These are phyloP conservation scores for Zygotorulaspora chibaensis DNA, from an alignment of 805 yeast species.

Conservation along the genomic window DNA sequence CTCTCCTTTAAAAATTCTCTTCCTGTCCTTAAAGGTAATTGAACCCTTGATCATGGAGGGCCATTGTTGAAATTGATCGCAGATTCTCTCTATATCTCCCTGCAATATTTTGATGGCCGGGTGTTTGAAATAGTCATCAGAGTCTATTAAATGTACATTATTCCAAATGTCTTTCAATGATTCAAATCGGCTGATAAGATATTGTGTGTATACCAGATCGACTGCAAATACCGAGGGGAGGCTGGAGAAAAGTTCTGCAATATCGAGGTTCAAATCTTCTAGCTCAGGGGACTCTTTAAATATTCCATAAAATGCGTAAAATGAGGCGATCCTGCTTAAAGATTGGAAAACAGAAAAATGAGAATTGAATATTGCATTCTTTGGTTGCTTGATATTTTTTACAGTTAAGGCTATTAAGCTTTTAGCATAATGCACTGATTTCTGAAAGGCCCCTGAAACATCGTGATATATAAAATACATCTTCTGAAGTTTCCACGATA, in stretches of 20 bases:
- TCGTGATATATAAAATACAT: constrained; percentile 24
- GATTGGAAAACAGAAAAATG: constrained; percentile 24
- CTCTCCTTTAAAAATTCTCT: constrained; percentile 1
- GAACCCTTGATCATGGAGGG: constrained; percentile 13
- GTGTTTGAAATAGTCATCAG: constrained; percentile 18
- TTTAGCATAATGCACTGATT: constrained; percentile 18
- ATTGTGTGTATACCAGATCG: constrained; percentile 10
- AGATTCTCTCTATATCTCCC: constrained; percentile 21
- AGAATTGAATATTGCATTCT: constrained; percentile 18
- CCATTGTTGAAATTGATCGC: constrained; percentile 3
- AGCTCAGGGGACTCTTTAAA: constrained; percentile 18
- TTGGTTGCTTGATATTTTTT: constrained; percentile 16
- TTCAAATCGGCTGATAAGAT: constrained; percentile 19
- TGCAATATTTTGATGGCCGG: constrained; percentile 28
- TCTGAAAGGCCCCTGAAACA: constrained; percentile 17
- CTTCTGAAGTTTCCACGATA: constrained; percentile 30
- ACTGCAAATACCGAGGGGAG: constrained; percentile 18
- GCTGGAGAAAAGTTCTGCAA: constrained; percentile 19
- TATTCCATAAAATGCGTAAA: constrained; percentile 26
- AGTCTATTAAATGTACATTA: constrained; percentile 20
- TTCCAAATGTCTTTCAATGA: constrained; percentile 24
- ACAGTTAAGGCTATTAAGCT: constrained; percentile 21
- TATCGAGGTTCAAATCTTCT: constrained; percentile 20
- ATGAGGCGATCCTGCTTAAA: constrained; percentile 21
- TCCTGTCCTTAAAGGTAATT: background rate